Evolutionary conservation across 306 rosid species (phyloP).

Genomic region (Canavalia ensiformis): DNA sequence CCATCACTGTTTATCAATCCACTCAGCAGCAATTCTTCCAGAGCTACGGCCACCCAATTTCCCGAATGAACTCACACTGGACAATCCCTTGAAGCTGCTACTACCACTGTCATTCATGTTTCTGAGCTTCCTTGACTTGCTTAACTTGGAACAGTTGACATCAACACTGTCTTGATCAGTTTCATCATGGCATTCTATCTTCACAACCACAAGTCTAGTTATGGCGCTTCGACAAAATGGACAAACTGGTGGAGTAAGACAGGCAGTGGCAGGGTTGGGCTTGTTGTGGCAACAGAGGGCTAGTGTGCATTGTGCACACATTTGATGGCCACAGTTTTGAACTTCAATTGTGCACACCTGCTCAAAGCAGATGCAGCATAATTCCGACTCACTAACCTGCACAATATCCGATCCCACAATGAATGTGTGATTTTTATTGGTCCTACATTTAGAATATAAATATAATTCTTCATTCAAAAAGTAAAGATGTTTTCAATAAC

Average conservation of each 20-base stretch:
- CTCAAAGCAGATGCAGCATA: conserved; percentile 98
- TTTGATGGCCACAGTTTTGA: conserved; percentile 91
- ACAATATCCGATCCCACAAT: conserved; percentile 45
- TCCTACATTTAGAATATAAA: conserved; percentile 37
- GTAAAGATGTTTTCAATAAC: conserved; percentile 13
- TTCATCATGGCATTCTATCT: conserved; percentile 64
- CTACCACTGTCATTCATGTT: conserved; percentile 76
- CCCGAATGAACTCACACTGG: conserved; percentile 62
- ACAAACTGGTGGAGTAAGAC: conserved; percentile 84
- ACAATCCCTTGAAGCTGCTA: conserved; percentile 85
- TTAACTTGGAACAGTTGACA: conserved; percentile 58
- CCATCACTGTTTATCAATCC: conserved; percentile 70
- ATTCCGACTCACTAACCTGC: conserved; percentile 88
- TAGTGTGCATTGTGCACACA: conserved; percentile 98
- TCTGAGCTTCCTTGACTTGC: conserved; percentile 68
- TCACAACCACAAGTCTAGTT: conserved; percentile 61
- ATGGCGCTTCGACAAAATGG: conserved; percentile 96
- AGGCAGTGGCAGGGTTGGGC: conserved; percentile 81
- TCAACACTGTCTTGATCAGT: conserved; percentile 60
- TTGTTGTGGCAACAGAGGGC: conserved; percentile 97
- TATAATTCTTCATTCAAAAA: background rate
- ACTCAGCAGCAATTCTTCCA: conserved; percentile 76
- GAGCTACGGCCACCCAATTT: conserved; percentile 73
- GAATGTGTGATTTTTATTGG: conserved; percentile 15
- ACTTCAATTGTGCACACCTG: conserved; percentile 92